These are phyloP conservation scores for Diaporthe ampelina DNA, from an alignment of 2,329 filamentous ascomycete genomes.

Conservation along the genomic window DNA sequence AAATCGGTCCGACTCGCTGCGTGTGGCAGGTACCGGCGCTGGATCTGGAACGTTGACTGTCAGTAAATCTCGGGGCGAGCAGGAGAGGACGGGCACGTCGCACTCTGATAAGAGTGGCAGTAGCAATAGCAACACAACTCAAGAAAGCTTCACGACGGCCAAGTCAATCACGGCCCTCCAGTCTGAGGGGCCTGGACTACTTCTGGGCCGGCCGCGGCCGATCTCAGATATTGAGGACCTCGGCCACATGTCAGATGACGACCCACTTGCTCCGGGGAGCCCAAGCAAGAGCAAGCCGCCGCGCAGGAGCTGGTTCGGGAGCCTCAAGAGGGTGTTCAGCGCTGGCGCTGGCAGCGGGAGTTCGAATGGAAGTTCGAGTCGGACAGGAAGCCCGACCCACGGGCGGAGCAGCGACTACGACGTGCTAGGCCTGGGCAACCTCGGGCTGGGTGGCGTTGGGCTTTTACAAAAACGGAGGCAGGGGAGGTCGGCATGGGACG, in stretches of 20 bases:
- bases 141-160: constrained; percentile 63
- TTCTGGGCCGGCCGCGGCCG: constrained; percentile 52
- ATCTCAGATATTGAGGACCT: constrained; percentile 35
- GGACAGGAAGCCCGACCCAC: constrained; percentile 47
- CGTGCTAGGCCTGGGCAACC: constrained; percentile 54
- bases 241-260: constrained; percentile 50
- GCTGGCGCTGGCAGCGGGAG: constrained; percentile 54
- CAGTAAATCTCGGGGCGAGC: constrained; percentile 43
- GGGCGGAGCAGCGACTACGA: constrained; percentile 60
- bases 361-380: constrained; percentile 42
- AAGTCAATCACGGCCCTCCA: constrained; percentile 65
- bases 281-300: constrained; percentile 70
- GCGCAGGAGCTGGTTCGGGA: constrained; percentile 76
- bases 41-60: constrained; percentile 3
- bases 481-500: constrained; percentile 64
- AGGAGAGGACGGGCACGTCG: constrained; percentile 39
- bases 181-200: constrained; percentile 65
- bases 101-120: constrained; percentile 54
- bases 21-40: constrained; percentile 51
- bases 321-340: constrained; percentile 73
- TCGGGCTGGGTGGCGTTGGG: constrained; percentile 52
- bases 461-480: constrained; percentile 67
- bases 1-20: constrained; percentile 52
- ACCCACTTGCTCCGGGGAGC: constrained; percentile 58
- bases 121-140: constrained; percentile 53